phyloP scores from a whole-genome alignment of 163 green algal species.

The Trebouxiophyceae sp. region DNA sequence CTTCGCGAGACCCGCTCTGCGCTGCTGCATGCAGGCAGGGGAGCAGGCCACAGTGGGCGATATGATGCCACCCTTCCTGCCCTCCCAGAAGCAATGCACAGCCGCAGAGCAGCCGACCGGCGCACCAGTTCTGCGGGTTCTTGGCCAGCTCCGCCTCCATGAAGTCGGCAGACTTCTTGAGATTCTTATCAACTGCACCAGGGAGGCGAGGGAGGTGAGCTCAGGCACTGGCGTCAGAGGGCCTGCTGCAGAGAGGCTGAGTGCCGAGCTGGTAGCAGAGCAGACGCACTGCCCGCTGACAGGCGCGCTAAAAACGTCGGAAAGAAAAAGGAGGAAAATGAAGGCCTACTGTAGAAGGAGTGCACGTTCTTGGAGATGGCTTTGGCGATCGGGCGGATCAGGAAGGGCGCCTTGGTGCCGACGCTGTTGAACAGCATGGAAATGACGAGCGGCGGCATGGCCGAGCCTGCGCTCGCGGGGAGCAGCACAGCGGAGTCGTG shows the following conservation, averaged over 20 bases:
- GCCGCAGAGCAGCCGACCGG: background rate
- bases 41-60: too few species aligned
- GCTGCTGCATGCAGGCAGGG: too few species aligned
- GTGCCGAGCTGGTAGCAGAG: too few species aligned
- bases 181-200: background rate
- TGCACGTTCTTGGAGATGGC: slow-evolving; percentile 1
- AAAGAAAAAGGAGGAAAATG: background rate
- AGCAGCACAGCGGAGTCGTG: too few species aligned
- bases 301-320: too few species aligned
- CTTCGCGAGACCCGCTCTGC: too few species aligned
- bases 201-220: background rate
- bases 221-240: background rate
- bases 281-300: too few species aligned
- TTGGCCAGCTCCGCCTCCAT: background rate
- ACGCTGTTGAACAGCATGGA: background rate
- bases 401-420: background rate
- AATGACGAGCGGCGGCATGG: slow-evolving; percentile 2
- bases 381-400: slow-evolving; percentile 3
- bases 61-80: background rate
- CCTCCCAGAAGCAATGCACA: background rate
- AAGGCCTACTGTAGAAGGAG: background rate
- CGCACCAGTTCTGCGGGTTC: background rate
- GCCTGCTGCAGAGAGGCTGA: too few species aligned
- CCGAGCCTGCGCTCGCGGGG: background rate
- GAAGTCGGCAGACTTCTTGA: background rate